Percentiles rank a stretch among this genome's conserved stretches.
These are phyloP conservation scores for Lolium perenne DNA, from an alignment of 176 grass and related monocot genomes.

Conservation along the genomic window DNA sequence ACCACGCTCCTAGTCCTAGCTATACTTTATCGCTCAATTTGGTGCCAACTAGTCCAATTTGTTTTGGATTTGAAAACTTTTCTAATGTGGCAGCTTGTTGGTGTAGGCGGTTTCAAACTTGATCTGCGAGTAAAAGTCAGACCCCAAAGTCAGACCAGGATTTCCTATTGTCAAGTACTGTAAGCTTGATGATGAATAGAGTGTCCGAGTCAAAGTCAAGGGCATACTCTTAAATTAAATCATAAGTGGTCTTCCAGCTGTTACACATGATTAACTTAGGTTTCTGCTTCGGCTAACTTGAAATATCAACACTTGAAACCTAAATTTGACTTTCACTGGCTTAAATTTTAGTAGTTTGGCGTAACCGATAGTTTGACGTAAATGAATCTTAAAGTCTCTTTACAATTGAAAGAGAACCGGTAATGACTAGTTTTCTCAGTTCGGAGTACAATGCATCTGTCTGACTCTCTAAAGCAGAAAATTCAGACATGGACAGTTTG, in stretches of 20 bases:
- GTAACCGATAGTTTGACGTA: not conserved
- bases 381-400: not conserved
- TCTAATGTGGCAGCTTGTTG: not conserved
- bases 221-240: not conserved
- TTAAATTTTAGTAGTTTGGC: not conserved
- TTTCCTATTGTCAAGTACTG: not conserved
- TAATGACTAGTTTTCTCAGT: not conserved
- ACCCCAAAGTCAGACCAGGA: not conserved
- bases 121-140: conserved; percentile 15
- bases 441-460: not conserved
- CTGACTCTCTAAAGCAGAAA: not conserved
- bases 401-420: not conserved
- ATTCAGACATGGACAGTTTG: not conserved
- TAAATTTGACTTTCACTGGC: not conserved
- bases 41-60: too few relatives aligned
- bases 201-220: not conserved
- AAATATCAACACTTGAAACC: not conserved
- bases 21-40: not conserved
- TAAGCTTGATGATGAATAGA: not conserved
- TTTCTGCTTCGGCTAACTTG: not conserved
- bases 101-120: not conserved
- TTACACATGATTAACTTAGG: not conserved
- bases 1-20: too few relatives aligned
- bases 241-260: not conserved
- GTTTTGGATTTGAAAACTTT: not conserved